These are phyloP conservation scores for Ascochyta fabae DNA, from an alignment of 2,329 filamentous ascomycete genomes.

Conservation along the genomic window DNA sequence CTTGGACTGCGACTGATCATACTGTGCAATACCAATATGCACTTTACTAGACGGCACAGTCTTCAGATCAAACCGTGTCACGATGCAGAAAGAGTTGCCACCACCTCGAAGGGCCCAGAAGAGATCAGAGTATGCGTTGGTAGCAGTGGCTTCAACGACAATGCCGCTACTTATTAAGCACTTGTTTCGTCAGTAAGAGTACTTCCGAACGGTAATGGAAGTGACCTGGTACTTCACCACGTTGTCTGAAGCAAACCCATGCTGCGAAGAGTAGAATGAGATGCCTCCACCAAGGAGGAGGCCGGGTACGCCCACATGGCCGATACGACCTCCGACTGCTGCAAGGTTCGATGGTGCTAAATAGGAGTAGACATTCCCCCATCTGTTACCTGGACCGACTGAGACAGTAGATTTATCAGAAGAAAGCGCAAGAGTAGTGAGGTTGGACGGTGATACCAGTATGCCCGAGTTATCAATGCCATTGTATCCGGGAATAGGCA, in stretches of 20 bases:
- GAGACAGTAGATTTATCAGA: constrained; percentile 30
- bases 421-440: constrained; percentile 30
- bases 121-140: constrained; percentile 35
- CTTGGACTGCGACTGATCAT: constrained; percentile 14
- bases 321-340: constrained; percentile 38
- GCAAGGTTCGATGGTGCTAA: constrained; percentile 29
- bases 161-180: constrained; percentile 35
- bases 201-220: background rate
- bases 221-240: constrained; percentile 31
- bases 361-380: constrained; percentile 39
- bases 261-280: constrained; percentile 27
- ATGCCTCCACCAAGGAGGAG: constrained; percentile 37
- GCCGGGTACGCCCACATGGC: constrained; percentile 41
- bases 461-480: constrained; percentile 26
- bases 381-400: constrained; percentile 39
- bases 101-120: constrained; percentile 43
- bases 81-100: constrained; percentile 33
- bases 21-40: constrained; percentile 25
- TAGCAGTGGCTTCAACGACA: constrained; percentile 28
- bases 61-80: constrained; percentile 27
- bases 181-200: constrained; percentile 14
- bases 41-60: constrained; percentile 19
- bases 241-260: constrained; percentile 30
- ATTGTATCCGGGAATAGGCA: constrained; percentile 29
- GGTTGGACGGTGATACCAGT: constrained; percentile 24